Evolutionary conservation across 176 grass and related monocot genomes (phyloP).

Genomic region (Zea luxurians): DNA sequence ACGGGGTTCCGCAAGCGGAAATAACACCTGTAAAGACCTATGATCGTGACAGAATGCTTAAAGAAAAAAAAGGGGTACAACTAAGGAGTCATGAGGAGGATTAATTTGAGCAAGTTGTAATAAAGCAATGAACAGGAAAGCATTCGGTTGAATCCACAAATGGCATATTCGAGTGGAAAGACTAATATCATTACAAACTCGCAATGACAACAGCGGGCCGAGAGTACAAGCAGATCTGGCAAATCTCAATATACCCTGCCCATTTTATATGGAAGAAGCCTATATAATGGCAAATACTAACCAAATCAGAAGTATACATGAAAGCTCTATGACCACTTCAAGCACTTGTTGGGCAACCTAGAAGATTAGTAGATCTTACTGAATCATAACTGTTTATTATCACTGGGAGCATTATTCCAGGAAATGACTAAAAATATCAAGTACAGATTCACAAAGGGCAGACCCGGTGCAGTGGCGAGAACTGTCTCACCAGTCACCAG

Average conservation of each 20-base stretch:
- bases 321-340: background rate
- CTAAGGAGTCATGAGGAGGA: background rate
- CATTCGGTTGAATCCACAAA: background rate
- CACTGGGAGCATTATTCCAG: background rate
- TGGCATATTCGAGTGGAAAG: conserved; percentile 17
- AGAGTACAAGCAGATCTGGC: background rate
- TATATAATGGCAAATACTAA: background rate
- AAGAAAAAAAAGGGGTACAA: background rate
- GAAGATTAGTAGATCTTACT: background rate
- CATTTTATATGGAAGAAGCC: background rate
- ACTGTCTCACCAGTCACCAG: too few relatives aligned
- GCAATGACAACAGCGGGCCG: background rate
- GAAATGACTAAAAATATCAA: background rate
- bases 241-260: background rate
- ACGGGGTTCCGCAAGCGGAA: background rate
- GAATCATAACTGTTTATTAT: conserved; percentile 12
- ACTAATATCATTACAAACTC: background rate
- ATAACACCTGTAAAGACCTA: background rate
- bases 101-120: background rate
- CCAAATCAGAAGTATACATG: background rate
- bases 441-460: too few relatives aligned
- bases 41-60: background rate
- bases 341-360: background rate
- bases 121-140: conserved; percentile 9
- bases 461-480: too few relatives aligned